phyloP scores from a whole-genome alignment of 1,284 basidiomycete species.

The Schizophyllum commune region DNA sequence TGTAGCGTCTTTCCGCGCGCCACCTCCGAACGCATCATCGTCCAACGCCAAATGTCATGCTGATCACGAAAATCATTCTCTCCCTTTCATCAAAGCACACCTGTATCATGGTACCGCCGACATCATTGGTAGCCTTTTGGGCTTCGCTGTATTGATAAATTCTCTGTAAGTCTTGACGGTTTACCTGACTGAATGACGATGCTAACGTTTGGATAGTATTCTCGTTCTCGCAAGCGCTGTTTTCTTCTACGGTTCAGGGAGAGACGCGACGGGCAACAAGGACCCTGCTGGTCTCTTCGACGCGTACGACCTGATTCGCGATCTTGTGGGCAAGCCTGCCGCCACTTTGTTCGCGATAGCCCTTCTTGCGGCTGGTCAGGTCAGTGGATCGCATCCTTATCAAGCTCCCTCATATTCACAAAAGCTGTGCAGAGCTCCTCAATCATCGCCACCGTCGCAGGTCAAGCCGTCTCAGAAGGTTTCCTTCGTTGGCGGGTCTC shows the following conservation, averaged over 20 bases:
- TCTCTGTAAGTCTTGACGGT: slow-evolving; percentile 46
- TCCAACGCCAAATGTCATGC: slow-evolving; percentile 32
- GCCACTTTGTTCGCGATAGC: slow-evolving; percentile 84
- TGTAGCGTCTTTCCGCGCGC: slow-evolving; percentile 11
- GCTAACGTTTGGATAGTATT: slow-evolving; percentile 39
- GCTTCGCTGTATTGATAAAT: slow-evolving; percentile 86
- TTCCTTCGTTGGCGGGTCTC: slow-evolving; percentile 89
- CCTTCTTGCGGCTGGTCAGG: slow-evolving; percentile 75
- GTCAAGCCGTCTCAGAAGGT: slow-evolving; percentile 90
- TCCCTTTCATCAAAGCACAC: slow-evolving; percentile 67
- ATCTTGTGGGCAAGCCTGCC: slow-evolving; percentile 64
- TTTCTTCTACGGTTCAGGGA: slow-evolving; percentile 56
- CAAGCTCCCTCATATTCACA: not conserved
- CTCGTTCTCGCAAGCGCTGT: slow-evolving; percentile 64
- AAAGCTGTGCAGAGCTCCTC: slow-evolving; percentile 62
- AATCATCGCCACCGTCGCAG: slow-evolving; percentile 88
- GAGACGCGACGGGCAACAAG: slow-evolving; percentile 18
- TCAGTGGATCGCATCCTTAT: slow-evolving; percentile 10
- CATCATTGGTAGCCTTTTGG: slow-evolving; percentile 58
- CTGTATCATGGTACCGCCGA: slow-evolving; percentile 72
- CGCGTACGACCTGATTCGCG: slow-evolving; percentile 67
- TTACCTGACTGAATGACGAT: not conserved
- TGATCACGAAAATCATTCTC: slow-evolving; percentile 58
- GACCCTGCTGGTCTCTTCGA: slow-evolving; percentile 72
- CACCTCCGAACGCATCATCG: slow-evolving; percentile 15